Percentiles rank a stretch among this genome's conserved stretches.
Conservation (phyloP, 2,329 filamentous ascomycete genomes). For the Lachnellula hyalina region DNA sequence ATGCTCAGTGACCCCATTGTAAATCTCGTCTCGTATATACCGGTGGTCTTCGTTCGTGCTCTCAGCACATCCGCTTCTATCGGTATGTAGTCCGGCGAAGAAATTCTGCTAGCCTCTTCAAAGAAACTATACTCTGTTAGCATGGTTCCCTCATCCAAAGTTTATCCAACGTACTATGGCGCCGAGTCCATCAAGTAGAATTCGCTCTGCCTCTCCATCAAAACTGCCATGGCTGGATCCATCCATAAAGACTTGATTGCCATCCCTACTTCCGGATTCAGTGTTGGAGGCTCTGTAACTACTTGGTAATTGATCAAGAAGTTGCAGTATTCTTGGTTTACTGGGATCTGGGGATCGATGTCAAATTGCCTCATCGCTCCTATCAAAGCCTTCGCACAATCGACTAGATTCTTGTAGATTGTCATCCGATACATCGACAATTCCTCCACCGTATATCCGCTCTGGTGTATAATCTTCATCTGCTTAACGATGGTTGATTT, state of each 20-base stretch:
- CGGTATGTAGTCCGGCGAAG: conserved; percentile 78
- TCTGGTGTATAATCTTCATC: conserved; percentile 99
- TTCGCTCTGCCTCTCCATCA: conserved; percentile 92
- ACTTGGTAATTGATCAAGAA: conserved; percentile 85
- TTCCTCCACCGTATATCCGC: conserved; percentile 93
- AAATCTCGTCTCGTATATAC: conserved; percentile 98
- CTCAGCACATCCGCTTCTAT: conserved; percentile 92
- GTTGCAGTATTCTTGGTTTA: conserved; percentile 68
- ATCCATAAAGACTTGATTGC: conserved; percentile 87
- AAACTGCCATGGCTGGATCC: conserved; percentile 73
- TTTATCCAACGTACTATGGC: conserved; percentile 66
- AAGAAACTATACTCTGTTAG: conserved; percentile 67
- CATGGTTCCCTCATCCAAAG: neutral
- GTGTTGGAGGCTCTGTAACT: conserved; percentile 82
- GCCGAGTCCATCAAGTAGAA: conserved; percentile 99
- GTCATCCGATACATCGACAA: conserved; percentile 90
- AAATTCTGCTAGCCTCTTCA: conserved; percentile 83
- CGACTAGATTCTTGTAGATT: conserved; percentile 96
- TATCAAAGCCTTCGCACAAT: conserved; percentile 92
- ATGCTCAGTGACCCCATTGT: conserved; percentile 98
- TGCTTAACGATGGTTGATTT: conserved; percentile 99
- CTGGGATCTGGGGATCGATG: conserved; percentile 68
- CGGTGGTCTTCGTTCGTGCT: conserved; percentile 95
- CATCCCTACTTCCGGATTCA: conserved; percentile 74
- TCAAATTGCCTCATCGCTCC: conserved; percentile 88